phyloP scores from a whole-genome alignment of 768 basidiomycete species.

The Lyophyllum semitale region DNA sequence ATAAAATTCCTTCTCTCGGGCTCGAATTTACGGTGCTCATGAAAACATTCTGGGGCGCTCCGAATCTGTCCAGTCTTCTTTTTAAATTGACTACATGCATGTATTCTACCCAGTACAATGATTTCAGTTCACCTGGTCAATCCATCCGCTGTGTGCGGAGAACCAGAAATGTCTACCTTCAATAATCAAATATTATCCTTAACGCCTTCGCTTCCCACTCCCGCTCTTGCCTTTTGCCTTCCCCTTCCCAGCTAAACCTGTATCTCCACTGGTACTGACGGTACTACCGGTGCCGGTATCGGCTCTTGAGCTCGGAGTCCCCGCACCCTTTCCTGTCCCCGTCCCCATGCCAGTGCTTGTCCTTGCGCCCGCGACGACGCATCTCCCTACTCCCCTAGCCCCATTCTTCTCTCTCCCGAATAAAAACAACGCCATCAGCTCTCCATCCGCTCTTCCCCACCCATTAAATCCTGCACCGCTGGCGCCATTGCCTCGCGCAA shows the following conservation, averaged over 20 bases:
- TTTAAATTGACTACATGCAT: too few relatives aligned
- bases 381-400: background rate
- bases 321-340: background rate
- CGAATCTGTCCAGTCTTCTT: too few relatives aligned
- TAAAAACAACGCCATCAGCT: background rate
- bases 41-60: too few relatives aligned
- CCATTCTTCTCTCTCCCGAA: background rate
- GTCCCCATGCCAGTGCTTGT: background rate
- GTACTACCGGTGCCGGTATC: background rate
- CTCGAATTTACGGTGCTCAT: too few relatives aligned
- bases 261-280: background rate
- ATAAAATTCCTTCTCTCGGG: too few relatives aligned
- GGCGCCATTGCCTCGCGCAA: background rate
- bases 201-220: background rate
- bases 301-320: background rate
- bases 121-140: too few relatives aligned
- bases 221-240: background rate
- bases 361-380: background rate
- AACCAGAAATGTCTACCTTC: too few relatives aligned
- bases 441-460: background rate
- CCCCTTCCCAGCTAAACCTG: background rate
- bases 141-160: too few relatives aligned
- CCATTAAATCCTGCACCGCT: background rate
- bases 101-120: too few relatives aligned
- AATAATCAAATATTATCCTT: background rate